These are phyloP conservation scores for Alternaria infectoria DNA, from an alignment of 2,329 filamentous ascomycete genomes.

Conservation along the genomic window DNA sequence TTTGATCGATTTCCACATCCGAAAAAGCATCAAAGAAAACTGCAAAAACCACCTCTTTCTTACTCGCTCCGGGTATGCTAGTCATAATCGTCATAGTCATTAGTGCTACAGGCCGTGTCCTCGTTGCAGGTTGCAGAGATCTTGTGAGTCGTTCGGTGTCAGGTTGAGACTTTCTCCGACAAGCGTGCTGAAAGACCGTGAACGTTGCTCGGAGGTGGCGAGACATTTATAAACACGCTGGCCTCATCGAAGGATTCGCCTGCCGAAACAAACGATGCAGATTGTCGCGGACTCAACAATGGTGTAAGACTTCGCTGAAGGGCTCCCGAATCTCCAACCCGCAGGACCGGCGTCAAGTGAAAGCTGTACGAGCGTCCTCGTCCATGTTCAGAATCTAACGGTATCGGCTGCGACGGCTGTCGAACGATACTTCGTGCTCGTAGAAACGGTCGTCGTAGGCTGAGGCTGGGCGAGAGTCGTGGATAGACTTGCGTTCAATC, in stretches of 20 bases:
- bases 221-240: constrained; percentile 12
- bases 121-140: constrained; percentile 29
- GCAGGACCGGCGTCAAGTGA: constrained; percentile 6
- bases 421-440: constrained; percentile 72
- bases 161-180: constrained; percentile 34
- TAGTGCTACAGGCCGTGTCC: constrained; percentile 32
- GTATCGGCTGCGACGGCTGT: constrained; percentile 53
- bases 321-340: constrained; percentile 11
- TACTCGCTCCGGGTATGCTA: constrained; percentile 41
- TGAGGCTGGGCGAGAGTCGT: constrained; percentile 51
- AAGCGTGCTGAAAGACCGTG: constrained; percentile 9
- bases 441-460: constrained; percentile 69
- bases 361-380: constrained; percentile 4
- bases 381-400: constrained; percentile 29
- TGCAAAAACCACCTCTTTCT: constrained; percentile 25
- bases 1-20: constrained; percentile 3
- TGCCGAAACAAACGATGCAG: constrained; percentile 20
- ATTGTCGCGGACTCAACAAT: constrained; percentile 14
- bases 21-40: constrained; percentile 13
- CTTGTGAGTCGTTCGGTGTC: constrained; percentile 40
- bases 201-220: background rate
- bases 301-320: constrained; percentile 9
- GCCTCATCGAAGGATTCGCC: constrained; percentile 15
- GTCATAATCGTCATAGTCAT: constrained; percentile 46
- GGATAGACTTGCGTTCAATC: constrained; percentile 64